Percentiles rank a stretch among this genome's conserved stretches.
Evolutionary conservation across 1,284 basidiomycete species (phyloP).

Genomic region (Puccinia brachypodii): DNA sequence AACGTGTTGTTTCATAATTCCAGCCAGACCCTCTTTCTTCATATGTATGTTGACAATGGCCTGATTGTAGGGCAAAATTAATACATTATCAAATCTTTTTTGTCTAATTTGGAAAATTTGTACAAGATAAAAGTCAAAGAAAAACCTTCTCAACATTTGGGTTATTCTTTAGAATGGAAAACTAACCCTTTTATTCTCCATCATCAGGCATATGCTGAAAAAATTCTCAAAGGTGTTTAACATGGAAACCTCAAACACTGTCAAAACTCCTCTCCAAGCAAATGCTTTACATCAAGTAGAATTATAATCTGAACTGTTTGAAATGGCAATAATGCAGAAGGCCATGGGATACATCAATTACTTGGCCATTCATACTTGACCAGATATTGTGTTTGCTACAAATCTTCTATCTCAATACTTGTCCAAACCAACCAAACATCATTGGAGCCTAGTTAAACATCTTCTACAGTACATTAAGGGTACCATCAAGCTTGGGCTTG

Average conservation of each 20-base stretch:
- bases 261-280: not conserved
- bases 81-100: not conserved
- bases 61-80: not conserved
- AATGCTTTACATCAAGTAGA: not conserved
- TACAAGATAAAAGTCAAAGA: not conserved
- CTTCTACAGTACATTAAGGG: not conserved
- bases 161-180: not conserved
- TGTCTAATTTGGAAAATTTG: not conserved
- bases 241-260: not conserved
- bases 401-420: not conserved
- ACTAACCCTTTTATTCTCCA: not conserved
- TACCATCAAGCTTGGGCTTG: not conserved
- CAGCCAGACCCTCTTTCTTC: not conserved
- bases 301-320: not conserved
- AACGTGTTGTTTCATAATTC: not conserved
- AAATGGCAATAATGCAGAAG: not conserved
- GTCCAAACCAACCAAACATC: not conserved
- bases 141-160: conserved; percentile 5
- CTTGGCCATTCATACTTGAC: not conserved
- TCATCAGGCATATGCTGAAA: not conserved
- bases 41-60: conserved; percentile 33
- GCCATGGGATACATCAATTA: not conserved
- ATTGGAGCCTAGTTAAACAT: not conserved
- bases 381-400: not conserved
- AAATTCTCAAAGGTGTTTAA: not conserved